Percentiles rank a stretch among this genome's conserved stretches.
Conservation (phyloP, 306 rosid species). For the Inga oerstediana region DNA sequence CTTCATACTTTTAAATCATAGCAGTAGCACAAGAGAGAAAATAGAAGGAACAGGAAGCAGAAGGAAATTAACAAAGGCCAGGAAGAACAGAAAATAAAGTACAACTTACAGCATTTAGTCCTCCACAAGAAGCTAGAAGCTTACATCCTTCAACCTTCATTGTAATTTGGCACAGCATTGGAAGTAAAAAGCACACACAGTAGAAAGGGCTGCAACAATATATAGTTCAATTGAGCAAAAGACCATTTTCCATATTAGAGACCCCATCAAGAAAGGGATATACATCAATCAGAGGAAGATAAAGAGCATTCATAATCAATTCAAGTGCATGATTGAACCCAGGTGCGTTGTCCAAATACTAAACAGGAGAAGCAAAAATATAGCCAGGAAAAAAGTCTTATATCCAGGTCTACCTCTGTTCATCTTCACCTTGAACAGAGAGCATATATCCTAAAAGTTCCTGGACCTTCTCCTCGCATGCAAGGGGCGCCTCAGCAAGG, state of each 20-base stretch:
- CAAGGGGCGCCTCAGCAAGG: slow-evolving; percentile 90
- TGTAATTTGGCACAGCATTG: slow-evolving; percentile 80
- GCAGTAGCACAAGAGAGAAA: neutral
- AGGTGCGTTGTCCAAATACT: neutral
- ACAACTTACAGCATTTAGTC: slow-evolving; percentile 72
- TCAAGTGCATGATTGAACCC: neutral
- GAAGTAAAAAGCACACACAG: slow-evolving; percentile 83
- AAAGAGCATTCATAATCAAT: neutral
- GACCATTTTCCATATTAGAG: slow-evolving; percentile 22
- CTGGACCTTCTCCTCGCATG: slow-evolving; percentile 75
- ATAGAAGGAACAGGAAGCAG: neutral
- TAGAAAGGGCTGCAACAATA: slow-evolving; percentile 73
- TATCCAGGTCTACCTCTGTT: slow-evolving; percentile 64
- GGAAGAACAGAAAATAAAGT: slow-evolving; percentile 1
- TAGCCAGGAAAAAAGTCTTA: slow-evolving; percentile 5
- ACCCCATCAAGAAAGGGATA: too few species aligned
- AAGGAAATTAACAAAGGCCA: neutral
- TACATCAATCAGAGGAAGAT: neutral
- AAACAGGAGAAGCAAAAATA: neutral
- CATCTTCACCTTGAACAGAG: slow-evolving; percentile 83
- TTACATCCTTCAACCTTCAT: slow-evolving; percentile 79
- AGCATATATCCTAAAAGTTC: slow-evolving; percentile 82
- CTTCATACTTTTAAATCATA: slow-evolving; percentile 21
- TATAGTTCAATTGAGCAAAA: slow-evolving; percentile 34
- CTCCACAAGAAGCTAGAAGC: slow-evolving; percentile 68